Percentiles rank a stretch among this genome's conserved stretches.
Conservation (phyloP, 331 rosid species). For the Acacia pycnantha region DNA sequence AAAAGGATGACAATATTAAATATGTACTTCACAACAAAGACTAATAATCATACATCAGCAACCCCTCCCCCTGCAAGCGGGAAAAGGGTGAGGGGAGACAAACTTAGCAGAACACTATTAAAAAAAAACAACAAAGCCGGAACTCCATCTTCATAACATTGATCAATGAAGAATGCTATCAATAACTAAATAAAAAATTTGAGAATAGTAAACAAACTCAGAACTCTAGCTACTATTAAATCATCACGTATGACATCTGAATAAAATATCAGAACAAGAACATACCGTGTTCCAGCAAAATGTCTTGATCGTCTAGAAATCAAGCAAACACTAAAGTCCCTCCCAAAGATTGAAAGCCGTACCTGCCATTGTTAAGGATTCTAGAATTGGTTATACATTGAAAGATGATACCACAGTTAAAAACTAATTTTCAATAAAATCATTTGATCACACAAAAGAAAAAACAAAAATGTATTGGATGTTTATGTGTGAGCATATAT, state of each 20-base stretch:
- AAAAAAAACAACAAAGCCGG: not conserved
- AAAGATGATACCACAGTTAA: not conserved
- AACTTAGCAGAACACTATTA: not conserved
- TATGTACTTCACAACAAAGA: not conserved
- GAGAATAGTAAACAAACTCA: constrained; percentile 5
- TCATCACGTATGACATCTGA: constrained; percentile 1
- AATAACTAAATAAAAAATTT: not conserved
- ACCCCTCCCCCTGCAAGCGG: not conserved
- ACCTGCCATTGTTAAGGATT: constrained; percentile 48
- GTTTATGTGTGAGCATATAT: not conserved
- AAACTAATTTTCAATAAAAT: constrained; percentile 18
- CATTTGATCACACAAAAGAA: not conserved
- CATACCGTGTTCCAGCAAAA: constrained; percentile 99
- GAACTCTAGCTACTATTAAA: not conserved
- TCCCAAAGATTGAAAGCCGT: constrained; percentile 86
- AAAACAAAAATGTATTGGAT: not conserved
- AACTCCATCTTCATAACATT: no score
- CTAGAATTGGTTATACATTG: constrained; percentile 27
- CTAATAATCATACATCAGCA: not conserved
- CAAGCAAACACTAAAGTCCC: constrained; percentile 84
- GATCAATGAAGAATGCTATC: not conserved
- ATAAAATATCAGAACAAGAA: constrained; percentile 15
- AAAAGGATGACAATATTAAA: not conserved
- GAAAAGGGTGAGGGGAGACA: not conserved
- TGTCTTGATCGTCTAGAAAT: constrained; percentile 96